A percentile compares a stretch with the other conserved stretches of the same genome.
Conservation (phyloP, 441 rosid genomes). For the Brassica hybrid region DNA sequence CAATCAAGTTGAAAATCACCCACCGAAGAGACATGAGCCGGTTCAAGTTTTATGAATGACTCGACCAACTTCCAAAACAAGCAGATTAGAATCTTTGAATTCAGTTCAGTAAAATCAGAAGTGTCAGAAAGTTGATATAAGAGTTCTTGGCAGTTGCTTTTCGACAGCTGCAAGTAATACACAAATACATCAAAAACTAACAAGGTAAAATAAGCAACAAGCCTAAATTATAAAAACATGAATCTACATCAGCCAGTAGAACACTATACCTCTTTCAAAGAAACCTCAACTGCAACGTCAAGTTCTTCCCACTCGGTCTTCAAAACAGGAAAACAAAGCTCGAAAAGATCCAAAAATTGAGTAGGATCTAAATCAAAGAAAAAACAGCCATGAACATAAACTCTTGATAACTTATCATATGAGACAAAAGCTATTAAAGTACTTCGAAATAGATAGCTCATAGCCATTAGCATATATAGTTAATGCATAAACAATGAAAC, state of each 20-base stretch:
- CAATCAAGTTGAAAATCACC: constrained; percentile 42
- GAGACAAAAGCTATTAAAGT: too few species aligned
- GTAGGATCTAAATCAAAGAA: constrained; percentile 52
- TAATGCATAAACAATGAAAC: constrained; percentile 1
- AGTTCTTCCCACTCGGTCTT: constrained; percentile 77
- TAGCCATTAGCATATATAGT: constrained; percentile 28
- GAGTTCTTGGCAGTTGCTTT: constrained; percentile 70
- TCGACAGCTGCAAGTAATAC: constrained; percentile 59
- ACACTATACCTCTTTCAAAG: constrained; percentile 60
- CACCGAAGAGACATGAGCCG: constrained; percentile 58
- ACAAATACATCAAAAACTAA: constrained; percentile 23
- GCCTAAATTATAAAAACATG: constrained; percentile 4
- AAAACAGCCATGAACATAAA: constrained; percentile 31
- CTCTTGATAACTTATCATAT: constrained; percentile 23
- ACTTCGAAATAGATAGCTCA: constrained; percentile 17
- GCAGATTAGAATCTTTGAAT: constrained; percentile 61
- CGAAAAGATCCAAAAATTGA: constrained; percentile 59
- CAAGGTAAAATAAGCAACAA: constrained; percentile 4
- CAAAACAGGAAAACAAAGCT: constrained; percentile 74
- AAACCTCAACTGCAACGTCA: constrained; percentile 48
- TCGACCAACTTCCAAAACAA: constrained; percentile 77
- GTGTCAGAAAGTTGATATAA: constrained; percentile 60
- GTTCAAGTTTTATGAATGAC: constrained; percentile 50
- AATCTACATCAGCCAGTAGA: constrained; percentile 35
- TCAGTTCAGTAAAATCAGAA: constrained; percentile 53